These are phyloP conservation scores for Prosopis cineraria DNA, from an alignment of 306 rosid species.

Conservation along the genomic window DNA sequence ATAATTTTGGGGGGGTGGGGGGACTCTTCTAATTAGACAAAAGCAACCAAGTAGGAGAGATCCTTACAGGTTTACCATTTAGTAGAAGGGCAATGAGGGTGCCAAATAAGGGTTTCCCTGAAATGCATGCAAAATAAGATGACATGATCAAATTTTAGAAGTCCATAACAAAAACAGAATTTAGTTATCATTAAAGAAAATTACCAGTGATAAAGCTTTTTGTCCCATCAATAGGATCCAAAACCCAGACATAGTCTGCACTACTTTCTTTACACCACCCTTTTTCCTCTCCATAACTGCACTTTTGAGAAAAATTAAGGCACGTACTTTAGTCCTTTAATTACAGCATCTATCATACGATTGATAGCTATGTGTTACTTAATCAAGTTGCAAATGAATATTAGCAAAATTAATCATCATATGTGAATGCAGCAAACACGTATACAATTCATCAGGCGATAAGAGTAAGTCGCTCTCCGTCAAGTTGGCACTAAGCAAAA, in stretches of 20 bases:
- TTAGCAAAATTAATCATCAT: not conserved
- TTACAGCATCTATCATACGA: conserved; percentile 10
- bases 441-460: not conserved
- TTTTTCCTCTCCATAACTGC: conserved; percentile 91
- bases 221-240: conserved; percentile 97
- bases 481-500: not conserved
- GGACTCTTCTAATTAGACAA: not conserved
- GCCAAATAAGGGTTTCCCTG: conserved; percentile 96
- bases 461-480: not conserved
- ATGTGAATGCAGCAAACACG: not conserved
- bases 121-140: conserved; percentile 32
- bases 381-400: not conserved
- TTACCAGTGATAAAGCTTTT: conserved; percentile 94
- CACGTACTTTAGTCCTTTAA: not conserved
- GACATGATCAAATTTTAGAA: not conserved
- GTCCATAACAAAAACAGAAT: not conserved
- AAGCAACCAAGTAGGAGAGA: conserved; percentile 32
- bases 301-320: conserved; percentile 31
- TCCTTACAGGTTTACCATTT: conserved; percentile 73
- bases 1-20: no score
- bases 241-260: conserved; percentile 91
- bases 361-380: not conserved
- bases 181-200: not conserved
- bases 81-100: conserved; percentile 84
- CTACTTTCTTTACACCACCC: conserved; percentile 76